Evolutionary conservation across 23 red algal genomes (phyloP).

Genomic region (Chondrus crispus): DNA sequence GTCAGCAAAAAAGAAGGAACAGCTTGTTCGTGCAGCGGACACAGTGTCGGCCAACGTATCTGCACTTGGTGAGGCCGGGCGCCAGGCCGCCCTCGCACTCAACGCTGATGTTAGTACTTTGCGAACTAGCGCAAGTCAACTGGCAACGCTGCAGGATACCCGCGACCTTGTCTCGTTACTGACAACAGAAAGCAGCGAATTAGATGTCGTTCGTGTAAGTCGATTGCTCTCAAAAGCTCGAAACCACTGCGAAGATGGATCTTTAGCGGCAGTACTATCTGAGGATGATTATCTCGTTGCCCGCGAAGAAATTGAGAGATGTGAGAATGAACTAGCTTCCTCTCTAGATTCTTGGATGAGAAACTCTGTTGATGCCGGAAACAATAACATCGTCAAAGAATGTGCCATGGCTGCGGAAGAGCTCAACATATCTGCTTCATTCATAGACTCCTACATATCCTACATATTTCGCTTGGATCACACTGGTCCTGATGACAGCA

Average conservation of each 20-base stretch:
- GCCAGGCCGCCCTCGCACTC: slow-evolving; percentile 21
- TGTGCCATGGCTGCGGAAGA: slow-evolving; percentile 43
- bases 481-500: too few relatives aligned
- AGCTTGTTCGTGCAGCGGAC: not conserved
- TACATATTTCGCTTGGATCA: slow-evolving; percentile 15
- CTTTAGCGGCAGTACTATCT: not conserved
- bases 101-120: not conserved
- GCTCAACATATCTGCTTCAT: slow-evolving; percentile 14
- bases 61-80: slow-evolving; percentile 20
- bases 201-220: slow-evolving; percentile 55
- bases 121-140: not conserved
- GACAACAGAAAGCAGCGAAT: not conserved
- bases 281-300: not conserved
- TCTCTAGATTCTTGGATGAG: slow-evolving; percentile 46
- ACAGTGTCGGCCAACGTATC: slow-evolving; percentile 44
- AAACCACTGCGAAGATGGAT: not conserved
- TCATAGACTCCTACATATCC: slow-evolving; percentile 30
- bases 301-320: not conserved
- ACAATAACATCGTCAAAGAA: slow-evolving; percentile 14
- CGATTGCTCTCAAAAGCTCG: slow-evolving; percentile 43
- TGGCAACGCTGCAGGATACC: slow-evolving; percentile 17
- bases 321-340: slow-evolving; percentile 30
- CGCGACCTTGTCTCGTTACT: slow-evolving; percentile 41
- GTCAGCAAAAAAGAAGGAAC: slow-evolving; percentile 38
- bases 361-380: slow-evolving; percentile 19